phyloP scores from a whole-genome alignment of 164 flowering plant genomes.

The Euptelea pleiosperma region DNA sequence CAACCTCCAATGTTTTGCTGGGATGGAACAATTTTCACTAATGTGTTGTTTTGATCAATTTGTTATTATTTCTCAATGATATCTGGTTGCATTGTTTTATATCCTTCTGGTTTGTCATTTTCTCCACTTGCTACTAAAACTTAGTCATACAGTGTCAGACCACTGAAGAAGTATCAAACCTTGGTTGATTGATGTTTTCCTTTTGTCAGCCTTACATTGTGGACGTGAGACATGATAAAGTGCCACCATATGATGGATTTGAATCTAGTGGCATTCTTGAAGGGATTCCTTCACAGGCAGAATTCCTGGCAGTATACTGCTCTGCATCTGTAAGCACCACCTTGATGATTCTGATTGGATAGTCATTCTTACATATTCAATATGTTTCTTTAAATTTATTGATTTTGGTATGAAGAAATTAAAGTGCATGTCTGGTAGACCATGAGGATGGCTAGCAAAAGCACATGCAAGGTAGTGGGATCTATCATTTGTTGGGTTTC shows the following conservation, averaged over 20 bases:
- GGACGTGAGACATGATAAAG: constrained; percentile 31
- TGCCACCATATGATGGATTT: constrained; percentile 42
- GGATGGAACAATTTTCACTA: background rate
- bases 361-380: background rate
- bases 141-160: background rate
- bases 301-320: constrained; percentile 76
- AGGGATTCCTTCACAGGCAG: constrained; percentile 80
- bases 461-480: background rate
- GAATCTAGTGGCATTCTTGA: constrained; percentile 65
- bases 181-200: constrained; percentile 11
- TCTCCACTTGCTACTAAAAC: background rate
- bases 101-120: background rate
- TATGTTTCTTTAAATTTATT: background rate
- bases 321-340: constrained; percentile 64
- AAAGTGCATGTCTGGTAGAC: background rate
- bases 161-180: background rate
- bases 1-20: background rate
- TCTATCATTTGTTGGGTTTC: background rate
- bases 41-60: background rate
- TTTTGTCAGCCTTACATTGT: constrained; percentile 64
- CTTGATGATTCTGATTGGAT: background rate
- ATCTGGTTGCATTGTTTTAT: background rate
- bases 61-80: background rate
- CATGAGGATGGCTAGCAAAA: background rate
- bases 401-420: background rate